Evolutionary conservation across 495 filamentous ascomycete species (phyloP).

Genomic region (Aspergillus olivimuriae): DNA sequence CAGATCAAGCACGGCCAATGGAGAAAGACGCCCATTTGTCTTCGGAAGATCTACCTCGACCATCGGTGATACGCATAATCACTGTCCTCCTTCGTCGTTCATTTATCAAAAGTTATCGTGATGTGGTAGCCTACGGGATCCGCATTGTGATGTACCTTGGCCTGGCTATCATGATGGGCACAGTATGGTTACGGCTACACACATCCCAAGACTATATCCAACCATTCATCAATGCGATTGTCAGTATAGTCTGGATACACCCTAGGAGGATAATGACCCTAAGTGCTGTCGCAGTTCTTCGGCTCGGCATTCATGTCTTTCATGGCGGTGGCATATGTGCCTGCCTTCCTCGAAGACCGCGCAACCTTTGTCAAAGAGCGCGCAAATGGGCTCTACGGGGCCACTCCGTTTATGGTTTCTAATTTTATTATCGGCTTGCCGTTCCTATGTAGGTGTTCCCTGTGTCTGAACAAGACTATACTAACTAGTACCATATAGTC

Average conservation of each 20-base stretch:
- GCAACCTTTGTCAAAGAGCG: neutral
- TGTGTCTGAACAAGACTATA: too few species aligned
- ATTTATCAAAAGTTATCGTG: neutral
- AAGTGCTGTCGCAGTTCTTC: neutral
- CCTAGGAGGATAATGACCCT: too few species aligned
- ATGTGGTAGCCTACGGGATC: neutral
- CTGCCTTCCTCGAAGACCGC: neutral
- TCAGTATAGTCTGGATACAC: too few species aligned
- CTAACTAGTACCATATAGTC: constrained; percentile 34
- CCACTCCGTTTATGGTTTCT: neutral
- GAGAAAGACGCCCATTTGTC: too few species aligned
- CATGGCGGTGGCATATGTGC: neutral
- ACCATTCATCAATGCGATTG: neutral
- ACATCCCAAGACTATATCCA: neutral
- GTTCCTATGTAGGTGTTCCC: too few species aligned
- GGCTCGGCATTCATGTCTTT: neutral
- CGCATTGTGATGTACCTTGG: neutral
- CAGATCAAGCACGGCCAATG: too few species aligned
- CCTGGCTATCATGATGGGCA: neutral
- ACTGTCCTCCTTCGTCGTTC: neutral
- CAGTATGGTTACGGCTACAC: neutral
- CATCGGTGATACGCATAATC: neutral
- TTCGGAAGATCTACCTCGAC: too few species aligned
- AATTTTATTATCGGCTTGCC: neutral
- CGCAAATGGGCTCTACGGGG: neutral